phyloP scores from a whole-genome alignment of 306 rosid genomes.

The Argentina anserina region DNA sequence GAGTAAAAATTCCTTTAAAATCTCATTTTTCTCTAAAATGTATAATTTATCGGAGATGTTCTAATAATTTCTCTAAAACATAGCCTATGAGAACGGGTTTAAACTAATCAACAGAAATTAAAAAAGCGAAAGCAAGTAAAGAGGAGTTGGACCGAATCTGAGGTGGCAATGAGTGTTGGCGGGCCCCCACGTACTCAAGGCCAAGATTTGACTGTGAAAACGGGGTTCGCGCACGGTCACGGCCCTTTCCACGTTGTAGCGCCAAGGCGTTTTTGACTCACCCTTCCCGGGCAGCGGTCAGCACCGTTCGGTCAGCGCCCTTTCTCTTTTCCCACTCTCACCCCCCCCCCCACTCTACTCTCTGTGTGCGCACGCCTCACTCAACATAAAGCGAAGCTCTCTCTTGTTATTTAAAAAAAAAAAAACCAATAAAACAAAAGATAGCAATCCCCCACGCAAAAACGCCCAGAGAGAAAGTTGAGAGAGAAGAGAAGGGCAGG shows the following conservation, averaged over 20 bases:
- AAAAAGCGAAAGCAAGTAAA: neutral
- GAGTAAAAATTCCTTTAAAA: too few relatives aligned
- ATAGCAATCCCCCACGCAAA: slow-evolving; percentile 38
- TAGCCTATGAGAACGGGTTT: too few relatives aligned
- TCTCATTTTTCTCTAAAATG: too few relatives aligned
- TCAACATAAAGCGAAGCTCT: slow-evolving; percentile 32
- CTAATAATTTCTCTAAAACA: too few relatives aligned
- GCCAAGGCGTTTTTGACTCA: slow-evolving; percentile 70
- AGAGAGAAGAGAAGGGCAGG: slow-evolving; percentile 24
- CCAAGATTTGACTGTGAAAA: slow-evolving; percentile 50
- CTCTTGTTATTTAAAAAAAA: too few relatives aligned
- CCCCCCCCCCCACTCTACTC: slow-evolving; percentile 20
- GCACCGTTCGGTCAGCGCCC: slow-evolving; percentile 75
- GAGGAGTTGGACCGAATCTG: slow-evolving; percentile 29
- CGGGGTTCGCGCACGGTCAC: slow-evolving; percentile 70
- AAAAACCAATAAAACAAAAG: neutral
- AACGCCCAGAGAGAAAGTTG: slow-evolving; percentile 25
- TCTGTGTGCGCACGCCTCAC: slow-evolving; percentile 52
- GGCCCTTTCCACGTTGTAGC: slow-evolving; percentile 84
- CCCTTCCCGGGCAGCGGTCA: slow-evolving; percentile 83
- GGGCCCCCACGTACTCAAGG: slow-evolving; percentile 29
- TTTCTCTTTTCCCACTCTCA: slow-evolving; percentile 7
- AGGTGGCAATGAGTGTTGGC: slow-evolving; percentile 20
- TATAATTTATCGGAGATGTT: too few relatives aligned
- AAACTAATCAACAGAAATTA: too few relatives aligned